phyloP scores from a whole-genome alignment of 2,329 filamentous ascomycete species.

The Gaeumannomyces sp. region DNA sequence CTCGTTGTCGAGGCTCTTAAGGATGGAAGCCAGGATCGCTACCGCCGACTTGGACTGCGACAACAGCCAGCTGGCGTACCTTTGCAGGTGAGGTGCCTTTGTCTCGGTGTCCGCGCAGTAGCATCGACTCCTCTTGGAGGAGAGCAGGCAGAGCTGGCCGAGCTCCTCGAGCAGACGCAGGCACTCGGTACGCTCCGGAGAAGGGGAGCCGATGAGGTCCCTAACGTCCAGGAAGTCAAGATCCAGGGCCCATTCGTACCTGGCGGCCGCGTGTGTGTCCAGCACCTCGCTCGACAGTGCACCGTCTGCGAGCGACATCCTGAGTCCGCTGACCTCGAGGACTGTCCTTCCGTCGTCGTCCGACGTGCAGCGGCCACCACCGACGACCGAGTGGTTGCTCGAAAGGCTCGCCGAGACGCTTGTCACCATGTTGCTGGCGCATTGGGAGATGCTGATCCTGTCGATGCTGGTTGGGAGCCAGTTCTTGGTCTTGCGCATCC shows the following conservation, averaged over 20 bases:
- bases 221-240: conserved; percentile 8
- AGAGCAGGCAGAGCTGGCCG: background rate
- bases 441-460: too few relatives aligned
- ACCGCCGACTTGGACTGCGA: background rate
- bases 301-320: too few relatives aligned
- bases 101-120: background rate
- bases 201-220: background rate
- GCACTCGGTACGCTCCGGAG: background rate
- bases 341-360: too few relatives aligned
- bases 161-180: background rate
- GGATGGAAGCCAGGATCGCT: background rate
- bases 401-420: too few relatives aligned
- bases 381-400: too few relatives aligned
- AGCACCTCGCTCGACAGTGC: too few relatives aligned
- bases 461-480: too few relatives aligned
- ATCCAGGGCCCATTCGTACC: conserved; percentile 6
- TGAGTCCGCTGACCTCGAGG: too few relatives aligned
- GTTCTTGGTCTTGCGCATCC: too few relatives aligned
- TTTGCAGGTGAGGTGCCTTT: background rate
- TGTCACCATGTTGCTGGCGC: too few relatives aligned
- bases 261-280: conserved; percentile 2
- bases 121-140: background rate
- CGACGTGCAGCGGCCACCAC: too few relatives aligned
- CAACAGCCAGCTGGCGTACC: background rate
- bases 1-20: background rate